A percentile compares a stretch with the other conserved stretches of the same genome.
These are phyloP conservation scores for Schizosaccharomyces octosporus DNA, from an alignment of 805 yeast genomes.

Conservation along the genomic window DNA sequence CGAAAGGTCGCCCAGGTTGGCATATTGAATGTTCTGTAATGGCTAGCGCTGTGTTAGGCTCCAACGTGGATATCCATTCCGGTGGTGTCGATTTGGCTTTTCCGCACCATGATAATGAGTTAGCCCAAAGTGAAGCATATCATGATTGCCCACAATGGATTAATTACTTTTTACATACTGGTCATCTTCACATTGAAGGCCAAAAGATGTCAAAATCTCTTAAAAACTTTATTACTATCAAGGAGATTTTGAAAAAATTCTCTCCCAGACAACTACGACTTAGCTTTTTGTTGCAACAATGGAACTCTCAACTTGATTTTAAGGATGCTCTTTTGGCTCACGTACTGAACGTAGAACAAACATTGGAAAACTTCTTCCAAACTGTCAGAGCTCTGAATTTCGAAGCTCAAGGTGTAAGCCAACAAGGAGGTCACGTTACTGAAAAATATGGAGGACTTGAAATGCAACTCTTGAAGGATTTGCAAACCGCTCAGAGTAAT, in stretches of 20 bases:
- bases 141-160: slow-evolving; percentile 85
- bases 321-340: slow-evolving; percentile 57
- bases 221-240: slow-evolving; percentile 84
- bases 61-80: slow-evolving; percentile 73
- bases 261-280: slow-evolving; percentile 66
- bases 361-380: slow-evolving; percentile 61
- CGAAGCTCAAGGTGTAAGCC: slow-evolving; percentile 32
- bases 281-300: slow-evolving; percentile 70
- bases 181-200: slow-evolving; percentile 94
- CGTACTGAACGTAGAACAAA: slow-evolving; percentile 49
- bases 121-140: slow-evolving; percentile 90
- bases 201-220: slow-evolving; percentile 92
- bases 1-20: slow-evolving; percentile 96
- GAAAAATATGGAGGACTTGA: slow-evolving; percentile 38
- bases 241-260: slow-evolving; percentile 54
- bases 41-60: slow-evolving; percentile 78
- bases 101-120: slow-evolving; percentile 96
- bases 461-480: slow-evolving; percentile 21
- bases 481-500: slow-evolving; percentile 27
- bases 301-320: slow-evolving; percentile 86
- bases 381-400: slow-evolving; percentile 58
- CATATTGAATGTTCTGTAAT: slow-evolving; percentile 97
- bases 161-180: slow-evolving; percentile 86
- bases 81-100: slow-evolving; percentile 95
- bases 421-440: slow-evolving; percentile 26